Conservation (phyloP, 192 early-diverging fungal genomes). For the Backusella morwellensis region DNA sequence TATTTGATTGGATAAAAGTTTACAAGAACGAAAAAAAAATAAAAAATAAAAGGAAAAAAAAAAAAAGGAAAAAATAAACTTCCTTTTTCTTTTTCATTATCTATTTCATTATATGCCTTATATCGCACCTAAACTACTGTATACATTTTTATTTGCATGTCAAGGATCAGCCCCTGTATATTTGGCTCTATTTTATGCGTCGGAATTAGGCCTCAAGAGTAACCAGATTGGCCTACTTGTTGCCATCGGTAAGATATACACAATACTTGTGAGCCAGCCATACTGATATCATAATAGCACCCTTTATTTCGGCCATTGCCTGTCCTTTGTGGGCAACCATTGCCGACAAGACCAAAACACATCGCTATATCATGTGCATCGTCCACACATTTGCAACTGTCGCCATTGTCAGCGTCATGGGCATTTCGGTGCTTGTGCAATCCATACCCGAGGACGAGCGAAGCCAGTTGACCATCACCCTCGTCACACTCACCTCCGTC, state of each 20-base stretch:
- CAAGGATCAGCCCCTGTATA: conserved; percentile 42
- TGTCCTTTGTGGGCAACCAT: conserved; percentile 46
- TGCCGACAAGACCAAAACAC: conserved; percentile 42
- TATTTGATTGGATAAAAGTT: no score
- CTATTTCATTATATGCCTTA: conserved; percentile 25
- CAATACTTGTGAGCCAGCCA: not conserved
- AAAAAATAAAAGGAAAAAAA: not conserved
- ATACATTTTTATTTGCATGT: conserved; percentile 45
- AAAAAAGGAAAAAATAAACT: not conserved
- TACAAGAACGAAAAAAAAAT: not conserved
- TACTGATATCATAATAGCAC: conserved; percentile 21
- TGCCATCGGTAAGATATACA: conserved; percentile 34
- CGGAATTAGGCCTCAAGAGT: conserved; percentile 36
- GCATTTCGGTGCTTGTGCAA: conserved; percentile 31
- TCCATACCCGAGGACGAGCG: conserved; percentile 16
- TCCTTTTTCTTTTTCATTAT: not conserved
- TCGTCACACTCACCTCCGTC: conserved; percentile 35
- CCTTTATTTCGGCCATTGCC: conserved; percentile 44
- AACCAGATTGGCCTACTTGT: conserved; percentile 43
- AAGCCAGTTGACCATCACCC: conserved; percentile 20
- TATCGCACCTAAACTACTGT: conserved; percentile 39
- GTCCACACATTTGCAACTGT: conserved; percentile 39
- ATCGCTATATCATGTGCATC: conserved; percentile 40
- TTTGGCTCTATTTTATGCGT: conserved; percentile 37
- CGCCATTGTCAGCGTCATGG: conserved; percentile 41